Evolutionary conservation across 331 rosid species (phyloP), one percentile per base, ranked within the genome.

Genomic region (Spiraea crenata): DNA sequence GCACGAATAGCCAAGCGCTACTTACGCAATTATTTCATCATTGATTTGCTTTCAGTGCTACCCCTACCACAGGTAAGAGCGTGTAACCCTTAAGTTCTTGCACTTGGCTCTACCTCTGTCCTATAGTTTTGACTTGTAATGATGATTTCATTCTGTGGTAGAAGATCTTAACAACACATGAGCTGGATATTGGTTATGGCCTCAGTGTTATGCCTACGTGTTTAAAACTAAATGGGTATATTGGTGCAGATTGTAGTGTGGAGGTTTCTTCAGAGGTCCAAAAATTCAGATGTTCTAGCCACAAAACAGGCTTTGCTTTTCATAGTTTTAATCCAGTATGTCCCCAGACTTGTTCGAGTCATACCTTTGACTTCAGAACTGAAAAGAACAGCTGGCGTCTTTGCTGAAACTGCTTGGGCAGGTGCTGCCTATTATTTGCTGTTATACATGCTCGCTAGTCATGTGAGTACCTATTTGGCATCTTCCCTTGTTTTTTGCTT

Each of bases 381-480:
- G 70, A 91, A 95, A 85, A 85, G 99, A 88, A 95, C 99, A 73
- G 89, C 96, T 2, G 99, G 99, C 57, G 96, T 81, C 61, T 87
- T 95, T 81, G 99, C 97, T 48, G 98, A 95, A 89, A 95, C 99
- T 73, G 99, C 99, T 63, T 95, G 99, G 99, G 99, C 93, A n/a
- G 99, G 99, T 75, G 99, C 99, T 76, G 99, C 92, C 57, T 85
- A 80, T 84, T 95, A 95, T 76, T 79, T 95, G 90, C 82, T 95
- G 75, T 77, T 95, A 51, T 95, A 86, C 81, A 91, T 95, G 98
- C 99, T 91, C 47, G 98, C 98, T 63, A 91, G 99, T 78, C 99
- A 95, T 85, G 99, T 95, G 80, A 91, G 98, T 80, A 64, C 55
- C 71, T 56, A 15, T 59, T 73, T 46, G 25, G 59, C 48, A 67